Conservation (phyloP, 2,329 filamentous ascomycete species). For the Fusarium temperatum region DNA sequence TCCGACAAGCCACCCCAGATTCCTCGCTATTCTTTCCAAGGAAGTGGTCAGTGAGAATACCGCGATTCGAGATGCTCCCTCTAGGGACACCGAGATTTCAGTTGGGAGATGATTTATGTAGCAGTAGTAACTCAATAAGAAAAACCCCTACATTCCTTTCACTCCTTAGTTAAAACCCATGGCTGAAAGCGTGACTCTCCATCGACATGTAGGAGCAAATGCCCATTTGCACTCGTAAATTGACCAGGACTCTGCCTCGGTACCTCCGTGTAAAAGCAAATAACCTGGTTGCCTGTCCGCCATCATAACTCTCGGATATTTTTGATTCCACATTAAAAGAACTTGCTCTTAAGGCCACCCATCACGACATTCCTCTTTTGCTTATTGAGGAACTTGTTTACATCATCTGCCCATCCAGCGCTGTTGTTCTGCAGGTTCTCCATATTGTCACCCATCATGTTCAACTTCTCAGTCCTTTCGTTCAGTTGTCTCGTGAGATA, state of each 20-base stretch:
- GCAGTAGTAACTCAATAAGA: neutral
- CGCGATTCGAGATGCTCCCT: neutral
- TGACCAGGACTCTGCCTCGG: slow-evolving; percentile 8
- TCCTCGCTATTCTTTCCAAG: neutral
- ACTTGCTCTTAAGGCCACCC: slow-evolving; percentile 72
- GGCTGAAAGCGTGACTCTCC: too few species aligned
- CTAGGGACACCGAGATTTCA: neutral
- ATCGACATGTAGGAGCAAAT: neutral
- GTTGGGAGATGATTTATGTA: neutral
- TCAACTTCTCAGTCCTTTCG: slow-evolving; percentile 88
- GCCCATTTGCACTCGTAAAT: neutral
- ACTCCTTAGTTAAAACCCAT: neutral
- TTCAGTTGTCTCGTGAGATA: slow-evolving; percentile 89
- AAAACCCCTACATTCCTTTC: neutral
- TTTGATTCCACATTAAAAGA: slow-evolving; percentile 46
- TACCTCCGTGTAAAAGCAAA: slow-evolving; percentile 14
- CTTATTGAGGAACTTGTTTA: slow-evolving; percentile 83
- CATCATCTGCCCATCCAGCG: slow-evolving; percentile 85
- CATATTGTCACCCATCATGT: slow-evolving; percentile 84
- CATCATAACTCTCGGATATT: neutral
- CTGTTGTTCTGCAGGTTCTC: slow-evolving; percentile 83
- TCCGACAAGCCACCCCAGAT: neutral
- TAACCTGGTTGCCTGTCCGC: neutral
- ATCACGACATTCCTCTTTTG: slow-evolving; percentile 89
- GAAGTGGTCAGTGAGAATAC: neutral